Conservation (phyloP, 2,329 filamentous ascomycete species). For the Whalleya microplaca region DNA sequence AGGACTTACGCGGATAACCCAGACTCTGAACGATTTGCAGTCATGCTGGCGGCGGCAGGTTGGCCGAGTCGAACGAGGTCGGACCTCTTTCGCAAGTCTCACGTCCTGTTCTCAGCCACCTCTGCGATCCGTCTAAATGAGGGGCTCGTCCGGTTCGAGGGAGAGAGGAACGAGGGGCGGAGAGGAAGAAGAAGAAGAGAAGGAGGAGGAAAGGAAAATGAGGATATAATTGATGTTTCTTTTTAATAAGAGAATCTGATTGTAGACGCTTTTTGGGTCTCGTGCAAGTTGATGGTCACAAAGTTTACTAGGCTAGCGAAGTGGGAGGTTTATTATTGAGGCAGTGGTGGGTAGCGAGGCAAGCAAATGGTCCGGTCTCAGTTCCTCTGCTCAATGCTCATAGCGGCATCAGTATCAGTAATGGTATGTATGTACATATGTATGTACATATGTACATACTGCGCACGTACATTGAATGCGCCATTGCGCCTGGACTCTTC, state of each 20-base stretch:
- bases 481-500: too few relatives aligned
- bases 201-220: too few relatives aligned
- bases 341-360: not conserved
- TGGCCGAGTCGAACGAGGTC: conserved; percentile 26
- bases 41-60: conserved; percentile 41
- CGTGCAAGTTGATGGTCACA: not conserved
- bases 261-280: not conserved
- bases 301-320: not conserved
- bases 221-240: not conserved
- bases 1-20: conserved; percentile 65
- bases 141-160: conserved; percentile 21
- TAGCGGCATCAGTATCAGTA: too few relatives aligned
- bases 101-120: conserved; percentile 23
- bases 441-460: too few relatives aligned
- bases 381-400: too few relatives aligned
- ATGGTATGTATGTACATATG: too few relatives aligned
- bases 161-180: conserved; percentile 2
- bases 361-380: not conserved
- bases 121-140: conserved; percentile 26
- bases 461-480: too few relatives aligned
- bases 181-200: conserved; percentile 2
- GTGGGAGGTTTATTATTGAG: not conserved
- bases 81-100: conserved; percentile 24
- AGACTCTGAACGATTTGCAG: conserved; percentile 57
- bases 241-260: not conserved